Percentiles rank a stretch among this genome's conserved stretches.
These are phyloP conservation scores for Guyanaporus albipodus DNA, from an alignment of 768 basidiomycete genomes.

Conservation along the genomic window DNA sequence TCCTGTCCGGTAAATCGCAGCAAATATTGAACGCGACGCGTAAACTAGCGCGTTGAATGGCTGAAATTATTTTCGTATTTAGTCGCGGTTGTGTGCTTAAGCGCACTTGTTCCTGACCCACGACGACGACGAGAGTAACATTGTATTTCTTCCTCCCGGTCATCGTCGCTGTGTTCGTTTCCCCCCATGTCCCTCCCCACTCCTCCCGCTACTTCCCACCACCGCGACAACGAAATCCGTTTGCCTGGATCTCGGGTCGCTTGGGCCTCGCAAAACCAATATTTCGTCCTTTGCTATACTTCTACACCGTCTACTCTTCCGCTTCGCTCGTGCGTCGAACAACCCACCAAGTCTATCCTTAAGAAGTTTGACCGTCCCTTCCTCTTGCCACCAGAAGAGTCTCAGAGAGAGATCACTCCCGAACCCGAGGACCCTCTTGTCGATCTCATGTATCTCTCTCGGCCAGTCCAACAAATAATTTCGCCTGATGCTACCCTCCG, in stretches of 20 bases:
- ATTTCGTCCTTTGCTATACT: constrained; percentile 38
- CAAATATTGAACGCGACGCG: constrained; percentile 40
- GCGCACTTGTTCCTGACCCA: constrained; percentile 6
- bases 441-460: constrained; percentile 60
- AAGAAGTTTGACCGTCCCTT: constrained; percentile 44
- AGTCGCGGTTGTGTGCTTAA: constrained; percentile 6
- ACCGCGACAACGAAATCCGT: constrained; percentile 51
- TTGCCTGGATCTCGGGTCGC: constrained; percentile 40
- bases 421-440: constrained; percentile 67
- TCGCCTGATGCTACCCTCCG: constrained; percentile 43
- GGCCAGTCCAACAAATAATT: constrained; percentile 60
- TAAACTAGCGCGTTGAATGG: constrained; percentile 39
- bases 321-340: constrained; percentile 36
- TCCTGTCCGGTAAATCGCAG: constrained; percentile 7
- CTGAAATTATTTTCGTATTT: constrained; percentile 28
- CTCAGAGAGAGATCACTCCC: constrained; percentile 64
- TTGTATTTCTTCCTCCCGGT: constrained; percentile 1
- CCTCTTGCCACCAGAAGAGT: constrained; percentile 40
- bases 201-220: constrained; percentile 58
- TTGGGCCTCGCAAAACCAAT: constrained; percentile 51
- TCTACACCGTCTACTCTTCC: constrained; percentile 24
- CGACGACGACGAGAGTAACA: constrained; percentile 17
- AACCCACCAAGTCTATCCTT: constrained; percentile 64
- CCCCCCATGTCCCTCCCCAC: constrained; percentile 49
- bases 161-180: constrained; percentile 13